Evolutionary conservation across 2,329 filamentous ascomycete species (phyloP), one percentile per base, ranked within the genome.

Genomic region (Neurospora sp.): DNA sequence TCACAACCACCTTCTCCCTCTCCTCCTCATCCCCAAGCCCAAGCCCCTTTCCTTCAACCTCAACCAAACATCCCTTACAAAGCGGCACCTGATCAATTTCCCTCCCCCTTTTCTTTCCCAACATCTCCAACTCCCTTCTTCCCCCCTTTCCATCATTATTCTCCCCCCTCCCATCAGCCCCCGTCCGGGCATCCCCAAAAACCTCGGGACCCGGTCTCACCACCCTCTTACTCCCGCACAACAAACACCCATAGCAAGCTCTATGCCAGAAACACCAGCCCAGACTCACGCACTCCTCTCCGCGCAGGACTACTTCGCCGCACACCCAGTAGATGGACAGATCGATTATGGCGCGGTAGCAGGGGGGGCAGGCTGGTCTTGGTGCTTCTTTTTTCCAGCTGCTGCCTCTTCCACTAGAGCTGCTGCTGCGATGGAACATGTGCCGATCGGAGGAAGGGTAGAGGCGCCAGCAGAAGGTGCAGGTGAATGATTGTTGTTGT

Each of bases 191-290:
- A n/a, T 73, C 74, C 1, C 33, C 70, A 69, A 78, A 83, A 72
- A 84, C 72, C 8, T 82, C 78, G 28, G 28, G 28, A 28, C 28
- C 28, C 28, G 46, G 46, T 23, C 74, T 75, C 28, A 80, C 78
- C 2, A 83, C 76, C 13, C 78, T 73, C 71, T 78, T 79, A 70
- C 77, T 81, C 19, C 85, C 84, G 70, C 80, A 88, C 46, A 87
- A 77, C 71, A 88, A 75, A 75, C 85, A 88, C 17, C 86, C 85
- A 76, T 86, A 88, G 75, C 85, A 88, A 0, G 77, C 80, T 46
- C 81, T 79, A 74, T 88, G 86, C 86, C 85, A 88, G 75, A 88
- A 88, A 74, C 85, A 87, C 86, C 84, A 88, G 0, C 85, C 85
- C n/a, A 88, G 79, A 73, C 85, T 87, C 52, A 88, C 84, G 72